Conservation (phyloP, 768 basidiomycete species). For the Steccherinum ochraceum region DNA sequence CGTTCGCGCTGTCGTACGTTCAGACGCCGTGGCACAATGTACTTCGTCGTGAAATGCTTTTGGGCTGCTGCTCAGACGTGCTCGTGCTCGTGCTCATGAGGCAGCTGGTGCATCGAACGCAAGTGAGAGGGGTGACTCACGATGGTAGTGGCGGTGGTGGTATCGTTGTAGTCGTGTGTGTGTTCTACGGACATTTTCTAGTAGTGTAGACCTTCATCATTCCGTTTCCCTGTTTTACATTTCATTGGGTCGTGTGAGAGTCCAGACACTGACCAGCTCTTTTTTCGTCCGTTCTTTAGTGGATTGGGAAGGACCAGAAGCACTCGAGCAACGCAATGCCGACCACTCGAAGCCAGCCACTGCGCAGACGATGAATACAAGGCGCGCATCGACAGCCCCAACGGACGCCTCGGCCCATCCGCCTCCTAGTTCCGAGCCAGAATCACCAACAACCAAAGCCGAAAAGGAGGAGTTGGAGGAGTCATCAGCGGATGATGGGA, state of each 20-base stretch:
- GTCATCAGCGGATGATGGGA: conserved; percentile 28
- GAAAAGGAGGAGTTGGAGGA: conserved; percentile 17
- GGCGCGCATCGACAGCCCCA: conserved; percentile 19
- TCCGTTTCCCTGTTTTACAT: background rate
- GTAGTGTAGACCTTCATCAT: too few species aligned
- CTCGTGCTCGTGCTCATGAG: too few species aligned
- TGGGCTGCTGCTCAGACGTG: background rate
- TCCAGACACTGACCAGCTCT: conserved; percentile 18
- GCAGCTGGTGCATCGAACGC: background rate
- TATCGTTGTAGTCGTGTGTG: too few species aligned
- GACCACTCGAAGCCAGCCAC: conserved; percentile 1
- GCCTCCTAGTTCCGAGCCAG: too few species aligned
- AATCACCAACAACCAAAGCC: too few species aligned
- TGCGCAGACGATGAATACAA: conserved; percentile 2
- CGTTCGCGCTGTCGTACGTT: background rate
- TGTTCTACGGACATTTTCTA: too few species aligned
- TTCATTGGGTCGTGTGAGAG: background rate
- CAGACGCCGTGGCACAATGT: background rate
- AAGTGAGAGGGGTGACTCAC: background rate
- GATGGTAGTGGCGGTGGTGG: too few species aligned
- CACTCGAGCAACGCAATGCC: conserved; percentile 36
- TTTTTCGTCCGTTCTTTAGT: conserved; percentile 38
- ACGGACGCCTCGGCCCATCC: conserved; percentile 43
- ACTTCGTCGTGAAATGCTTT: background rate
- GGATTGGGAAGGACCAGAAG: conserved; percentile 67